These are phyloP conservation scores for Trametes elegans DNA, from an alignment of 768 basidiomycete genomes.

Conservation along the genomic window DNA sequence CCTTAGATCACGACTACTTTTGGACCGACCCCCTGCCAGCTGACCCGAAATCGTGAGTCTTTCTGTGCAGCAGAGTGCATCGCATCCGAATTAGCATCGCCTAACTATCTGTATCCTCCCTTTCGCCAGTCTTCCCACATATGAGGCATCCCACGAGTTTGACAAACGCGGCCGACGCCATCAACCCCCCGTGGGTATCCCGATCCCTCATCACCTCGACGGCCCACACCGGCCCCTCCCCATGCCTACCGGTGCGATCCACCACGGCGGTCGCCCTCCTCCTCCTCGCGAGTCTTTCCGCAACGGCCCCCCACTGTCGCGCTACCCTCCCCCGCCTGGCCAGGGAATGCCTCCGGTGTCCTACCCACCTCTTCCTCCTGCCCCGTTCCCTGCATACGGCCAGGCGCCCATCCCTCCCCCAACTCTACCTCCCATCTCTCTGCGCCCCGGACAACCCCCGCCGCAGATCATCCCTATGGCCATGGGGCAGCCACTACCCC, in stretches of 20 bases:
- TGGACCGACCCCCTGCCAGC: slow-evolving; percentile 89
- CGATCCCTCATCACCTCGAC: slow-evolving; percentile 20
- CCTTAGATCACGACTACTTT: slow-evolving; percentile 92
- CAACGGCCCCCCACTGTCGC: slow-evolving; percentile 25
- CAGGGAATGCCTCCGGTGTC: slow-evolving; percentile 6
- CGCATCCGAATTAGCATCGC: neutral
- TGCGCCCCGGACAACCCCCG: slow-evolving; percentile 23
- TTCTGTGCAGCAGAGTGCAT: neutral
- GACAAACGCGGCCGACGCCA: slow-evolving; percentile 68
- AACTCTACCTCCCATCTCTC: slow-evolving; percentile 20
- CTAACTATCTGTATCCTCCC: neutral
- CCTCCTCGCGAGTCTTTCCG: slow-evolving; percentile 37
- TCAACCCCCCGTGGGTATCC: slow-evolving; percentile 26
- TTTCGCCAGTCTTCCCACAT: slow-evolving; percentile 59
- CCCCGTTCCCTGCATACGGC: slow-evolving; percentile 2
- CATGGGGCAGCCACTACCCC: slow-evolving; percentile 8
- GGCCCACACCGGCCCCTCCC: slow-evolving; percentile 25
- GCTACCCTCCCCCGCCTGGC: slow-evolving; percentile 13
- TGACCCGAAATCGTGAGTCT: slow-evolving; percentile 72
- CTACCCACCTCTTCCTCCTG: slow-evolving; percentile 12
- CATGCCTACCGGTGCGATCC: slow-evolving; percentile 20
- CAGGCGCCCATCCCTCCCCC: slow-evolving; percentile 8
- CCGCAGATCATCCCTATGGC: slow-evolving; percentile 14
- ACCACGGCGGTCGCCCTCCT: slow-evolving; percentile 33
- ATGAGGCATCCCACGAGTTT: slow-evolving; percentile 83